A percentile compares a stretch with the other conserved stretches of the same genome.
Evolutionary conservation across 1,139 yeast genomes (phyloP).

Genomic region (Hanseniaspora sp.): DNA sequence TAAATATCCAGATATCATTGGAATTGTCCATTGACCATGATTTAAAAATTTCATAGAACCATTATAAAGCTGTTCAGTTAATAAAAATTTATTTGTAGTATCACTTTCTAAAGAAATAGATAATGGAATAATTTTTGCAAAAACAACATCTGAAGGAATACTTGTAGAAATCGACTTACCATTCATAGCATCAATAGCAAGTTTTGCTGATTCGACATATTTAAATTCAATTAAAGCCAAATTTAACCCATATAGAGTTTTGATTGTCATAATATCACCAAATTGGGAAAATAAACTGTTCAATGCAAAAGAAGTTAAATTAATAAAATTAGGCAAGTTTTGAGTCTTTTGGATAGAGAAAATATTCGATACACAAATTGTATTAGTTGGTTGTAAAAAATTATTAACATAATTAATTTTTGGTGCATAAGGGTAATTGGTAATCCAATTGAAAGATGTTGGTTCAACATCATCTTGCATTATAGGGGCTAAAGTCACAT

Average conservation of each 20-base stretch:
- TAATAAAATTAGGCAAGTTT: constrained; percentile 29
- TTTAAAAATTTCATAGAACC: constrained; percentile 29
- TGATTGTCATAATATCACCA: constrained; percentile 48
- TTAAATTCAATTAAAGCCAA: constrained; percentile 68
- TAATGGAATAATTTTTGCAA: constrained; percentile 47
- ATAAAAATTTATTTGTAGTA: constrained; percentile 21
- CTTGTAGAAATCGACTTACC: constrained; percentile 74
- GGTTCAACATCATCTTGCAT: constrained; percentile 47
- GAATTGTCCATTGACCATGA: constrained; percentile 28
- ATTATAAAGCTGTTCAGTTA: constrained; percentile 29
- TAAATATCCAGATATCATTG: constrained; percentile 22
- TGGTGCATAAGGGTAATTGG: constrained; percentile 57
- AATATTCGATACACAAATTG: constrained; percentile 58
- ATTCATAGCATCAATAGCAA: constrained; percentile 62
- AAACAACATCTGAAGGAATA: constrained; percentile 49
- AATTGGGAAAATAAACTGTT: constrained; percentile 40
- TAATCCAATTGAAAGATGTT: constrained; percentile 39
- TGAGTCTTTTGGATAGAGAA: constrained; percentile 45
- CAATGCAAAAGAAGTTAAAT: constrained; percentile 27
- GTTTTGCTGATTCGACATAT: constrained; percentile 61
- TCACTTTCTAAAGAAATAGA: constrained; percentile 17
- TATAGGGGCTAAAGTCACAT: constrained; percentile 32
- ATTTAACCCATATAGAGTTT: constrained; percentile 43
- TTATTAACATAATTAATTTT: constrained; percentile 35
- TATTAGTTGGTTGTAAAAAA: constrained; percentile 40